A percentile compares a stretch with the other conserved stretches of the same genome.
phyloP scores from a whole-genome alignment of 2,329 filamentous ascomycete species.

The Nemania serpens region DNA sequence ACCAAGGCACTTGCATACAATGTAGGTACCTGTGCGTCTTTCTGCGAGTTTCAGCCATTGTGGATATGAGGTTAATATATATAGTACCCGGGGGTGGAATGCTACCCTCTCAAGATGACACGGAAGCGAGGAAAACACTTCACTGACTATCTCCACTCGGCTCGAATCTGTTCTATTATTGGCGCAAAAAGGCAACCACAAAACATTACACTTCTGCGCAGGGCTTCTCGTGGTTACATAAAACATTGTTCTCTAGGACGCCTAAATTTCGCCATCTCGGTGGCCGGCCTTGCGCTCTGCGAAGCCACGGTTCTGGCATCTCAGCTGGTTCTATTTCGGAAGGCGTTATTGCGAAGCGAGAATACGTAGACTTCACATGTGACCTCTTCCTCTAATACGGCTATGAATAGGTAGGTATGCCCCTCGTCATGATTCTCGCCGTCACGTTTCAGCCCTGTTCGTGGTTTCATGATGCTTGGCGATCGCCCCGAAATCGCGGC shows the following conservation, averaged over 20 bases:
- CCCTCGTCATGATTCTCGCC: constrained; percentile 16
- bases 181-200: too few relatives aligned
- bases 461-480: constrained; percentile 38
- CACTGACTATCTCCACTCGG: too few relatives aligned
- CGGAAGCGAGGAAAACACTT: too few relatives aligned
- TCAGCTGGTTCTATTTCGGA: neutral
- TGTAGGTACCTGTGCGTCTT: neutral
- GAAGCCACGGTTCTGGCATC: constrained; percentile 1
- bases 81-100: too few relatives aligned
- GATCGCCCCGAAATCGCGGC: constrained; percentile 30
- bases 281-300: constrained; percentile 11
- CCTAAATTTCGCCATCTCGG: constrained; percentile 12
- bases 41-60: neutral
- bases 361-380: neutral
- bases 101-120: too few relatives aligned
- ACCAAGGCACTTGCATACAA: neutral
- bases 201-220: neutral
- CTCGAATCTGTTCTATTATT: too few relatives aligned
- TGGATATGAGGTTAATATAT: too few relatives aligned
- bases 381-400: neutral
- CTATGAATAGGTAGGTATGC: neutral
- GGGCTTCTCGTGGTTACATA: neutral
- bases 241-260: neutral
- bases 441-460: constrained; percentile 36
- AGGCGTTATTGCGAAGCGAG: neutral